Conservation (phyloP, 331 rosid species). For the Acacia concinna region DNA sequence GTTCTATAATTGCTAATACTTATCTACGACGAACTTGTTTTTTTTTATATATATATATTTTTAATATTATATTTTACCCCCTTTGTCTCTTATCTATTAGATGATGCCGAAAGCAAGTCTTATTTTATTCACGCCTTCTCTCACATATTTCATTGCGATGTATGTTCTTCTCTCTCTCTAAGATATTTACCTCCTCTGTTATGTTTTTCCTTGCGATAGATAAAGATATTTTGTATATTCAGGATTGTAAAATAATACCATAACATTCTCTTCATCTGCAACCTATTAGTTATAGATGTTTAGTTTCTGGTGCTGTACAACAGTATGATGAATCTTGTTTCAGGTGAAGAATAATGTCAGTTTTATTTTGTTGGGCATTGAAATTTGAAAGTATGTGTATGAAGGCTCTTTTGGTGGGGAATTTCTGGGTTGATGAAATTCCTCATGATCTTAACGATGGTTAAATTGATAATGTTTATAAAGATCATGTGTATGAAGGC, state of each 20-base stretch:
- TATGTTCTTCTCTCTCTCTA: slow-evolving; percentile 3
- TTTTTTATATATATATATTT: too few species aligned
- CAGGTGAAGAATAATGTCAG: slow-evolving; percentile 30
- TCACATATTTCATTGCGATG: slow-evolving; percentile 13
- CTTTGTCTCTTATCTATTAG: too few species aligned
- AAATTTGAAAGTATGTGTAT: background rate
- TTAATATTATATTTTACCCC: too few species aligned
- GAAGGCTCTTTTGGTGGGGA: too few species aligned
- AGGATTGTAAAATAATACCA: slow-evolving; percentile 44
- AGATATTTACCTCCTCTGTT: background rate
- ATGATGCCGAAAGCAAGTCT: too few species aligned
- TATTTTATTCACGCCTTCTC: background rate
- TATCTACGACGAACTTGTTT: too few species aligned
- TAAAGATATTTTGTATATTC: background rate
- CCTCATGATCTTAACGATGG: too few species aligned
- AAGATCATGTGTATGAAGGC: too few species aligned
- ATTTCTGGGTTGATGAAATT: too few species aligned
- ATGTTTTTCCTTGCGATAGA: slow-evolving; percentile 13
- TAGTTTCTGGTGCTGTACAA: slow-evolving; percentile 30
- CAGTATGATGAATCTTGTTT: slow-evolving; percentile 25
- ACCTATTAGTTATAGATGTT: slow-evolving; percentile 17
- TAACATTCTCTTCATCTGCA: background rate
- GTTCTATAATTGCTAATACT: too few species aligned
- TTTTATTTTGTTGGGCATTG: background rate
- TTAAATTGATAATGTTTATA: too few species aligned